phyloP scores from a whole-genome alignment of 495 filamentous ascomycete genomes.

The Daldinia vernicosa region DNA sequence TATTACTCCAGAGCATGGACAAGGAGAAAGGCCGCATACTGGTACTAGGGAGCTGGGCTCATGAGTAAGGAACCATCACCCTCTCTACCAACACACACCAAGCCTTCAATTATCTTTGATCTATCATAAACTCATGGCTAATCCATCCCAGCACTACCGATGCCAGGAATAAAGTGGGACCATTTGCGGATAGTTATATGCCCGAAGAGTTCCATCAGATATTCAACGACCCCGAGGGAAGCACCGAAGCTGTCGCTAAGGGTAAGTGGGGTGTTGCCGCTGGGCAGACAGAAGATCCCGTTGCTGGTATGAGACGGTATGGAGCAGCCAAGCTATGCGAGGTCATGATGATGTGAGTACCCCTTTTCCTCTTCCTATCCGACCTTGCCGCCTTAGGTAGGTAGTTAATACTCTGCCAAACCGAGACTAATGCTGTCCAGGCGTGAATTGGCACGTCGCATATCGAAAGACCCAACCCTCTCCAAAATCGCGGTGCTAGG shows the following conservation, averaged over 20 bases:
- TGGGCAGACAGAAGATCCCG: constrained; percentile 29
- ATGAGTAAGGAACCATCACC: constrained; percentile 46
- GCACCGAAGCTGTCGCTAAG: constrained; percentile 47
- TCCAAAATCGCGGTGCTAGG: constrained; percentile 46
- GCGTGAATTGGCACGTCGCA: constrained; percentile 49
- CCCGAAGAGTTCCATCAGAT: constrained; percentile 45
- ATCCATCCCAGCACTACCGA: constrained; percentile 37
- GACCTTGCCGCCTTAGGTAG: not conserved
- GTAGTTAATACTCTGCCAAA: not conserved
- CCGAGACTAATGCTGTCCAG: constrained; percentile 25
- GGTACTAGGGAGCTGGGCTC: constrained; percentile 54
- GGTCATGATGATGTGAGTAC: constrained; percentile 53
- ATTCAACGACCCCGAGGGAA: constrained; percentile 39
- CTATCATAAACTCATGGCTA: not conserved
- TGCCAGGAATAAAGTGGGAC: constrained; percentile 30
- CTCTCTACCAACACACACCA: not conserved
- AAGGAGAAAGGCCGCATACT: constrained; percentile 54
- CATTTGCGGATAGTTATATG: constrained; percentile 22
- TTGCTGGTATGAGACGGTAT: constrained; percentile 50
- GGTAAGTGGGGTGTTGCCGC: constrained; percentile 46
- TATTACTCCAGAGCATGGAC: constrained; percentile 57
- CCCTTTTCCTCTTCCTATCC: not conserved
- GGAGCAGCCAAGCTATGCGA: constrained; percentile 51
- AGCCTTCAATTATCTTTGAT: not conserved
- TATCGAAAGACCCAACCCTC: constrained; percentile 45